A percentile compares a stretch with the other conserved stretches of the same genome.
Evolutionary conservation across 805 yeast species (phyloP).

Genomic region (Pichia gijzeniarum): DNA sequence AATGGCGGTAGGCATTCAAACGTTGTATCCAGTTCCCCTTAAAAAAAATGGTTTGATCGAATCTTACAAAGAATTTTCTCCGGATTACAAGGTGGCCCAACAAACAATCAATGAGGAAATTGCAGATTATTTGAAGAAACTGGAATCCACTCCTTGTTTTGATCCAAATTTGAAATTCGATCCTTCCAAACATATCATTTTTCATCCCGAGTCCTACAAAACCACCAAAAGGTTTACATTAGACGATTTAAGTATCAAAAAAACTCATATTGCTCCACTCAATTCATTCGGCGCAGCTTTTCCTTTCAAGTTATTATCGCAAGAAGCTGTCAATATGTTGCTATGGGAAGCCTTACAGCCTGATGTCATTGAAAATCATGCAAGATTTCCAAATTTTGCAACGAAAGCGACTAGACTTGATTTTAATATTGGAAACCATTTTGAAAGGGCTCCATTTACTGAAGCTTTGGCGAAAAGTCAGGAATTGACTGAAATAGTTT

Average conservation of each 20-base stretch:
- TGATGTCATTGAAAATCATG: conserved; percentile 36
- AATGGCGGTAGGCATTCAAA: neutral
- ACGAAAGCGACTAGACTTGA: conserved; percentile 28
- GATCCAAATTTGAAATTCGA: conserved; percentile 31
- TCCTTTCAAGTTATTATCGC: conserved; percentile 52
- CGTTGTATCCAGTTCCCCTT: conserved; percentile 15
- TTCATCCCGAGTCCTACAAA: conserved; percentile 31
- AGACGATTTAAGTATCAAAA: conserved; percentile 30
- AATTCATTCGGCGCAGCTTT: conserved; percentile 40
- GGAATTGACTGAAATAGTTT: conserved; percentile 39
- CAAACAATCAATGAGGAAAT: conserved; percentile 22
- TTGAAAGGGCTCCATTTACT: conserved; percentile 39
- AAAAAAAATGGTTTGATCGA: conserved; percentile 16
- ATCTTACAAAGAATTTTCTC: conserved; percentile 14
- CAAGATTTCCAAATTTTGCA: conserved; percentile 29
- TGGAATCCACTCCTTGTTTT: conserved; percentile 22
- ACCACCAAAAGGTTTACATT: conserved; percentile 33
- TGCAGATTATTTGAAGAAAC: conserved; percentile 12
- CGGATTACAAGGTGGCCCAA: conserved; percentile 18
- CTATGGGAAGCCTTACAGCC: conserved; percentile 43
- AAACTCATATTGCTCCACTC: conserved; percentile 27
- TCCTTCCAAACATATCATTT: conserved; percentile 31
- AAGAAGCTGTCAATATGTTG: conserved; percentile 51
- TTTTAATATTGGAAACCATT: conserved; percentile 43
- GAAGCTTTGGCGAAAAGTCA: conserved; percentile 48